phyloP scores from a whole-genome alignment of 768 basidiomycete genomes.

The Suillus spraguei region DNA sequence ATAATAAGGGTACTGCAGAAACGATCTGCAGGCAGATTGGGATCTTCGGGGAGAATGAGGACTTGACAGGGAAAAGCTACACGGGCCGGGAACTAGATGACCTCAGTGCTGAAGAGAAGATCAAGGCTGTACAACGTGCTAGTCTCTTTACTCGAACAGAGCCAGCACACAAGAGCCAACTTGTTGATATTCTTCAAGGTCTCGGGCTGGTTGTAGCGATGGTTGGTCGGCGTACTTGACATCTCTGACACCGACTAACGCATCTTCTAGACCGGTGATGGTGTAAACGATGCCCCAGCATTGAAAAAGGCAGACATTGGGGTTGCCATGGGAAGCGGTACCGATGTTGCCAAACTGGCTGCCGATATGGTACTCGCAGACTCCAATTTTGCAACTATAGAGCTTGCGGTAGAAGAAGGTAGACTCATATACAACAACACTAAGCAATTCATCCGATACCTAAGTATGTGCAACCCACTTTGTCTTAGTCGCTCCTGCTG shows the following conservation, averaged over 20 bases:
- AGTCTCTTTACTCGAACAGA: constrained; percentile 93
- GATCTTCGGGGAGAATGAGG: constrained; percentile 85
- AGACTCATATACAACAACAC: constrained; percentile 99
- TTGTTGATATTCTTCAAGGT: constrained; percentile 92
- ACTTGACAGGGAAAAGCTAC: constrained; percentile 93
- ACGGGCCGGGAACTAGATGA: constrained; percentile 92
- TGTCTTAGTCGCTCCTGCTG: constrained; percentile 10
- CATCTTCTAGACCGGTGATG: constrained; percentile 81
- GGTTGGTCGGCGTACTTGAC: constrained; percentile 47
- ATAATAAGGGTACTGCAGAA: constrained; percentile 97
- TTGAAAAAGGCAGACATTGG: constrained; percentile 97
- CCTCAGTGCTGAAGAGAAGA: constrained; percentile 77
- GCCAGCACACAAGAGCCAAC: constrained; percentile 91
- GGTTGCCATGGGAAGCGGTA: constrained; percentile 98
- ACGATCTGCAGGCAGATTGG: constrained; percentile 97
- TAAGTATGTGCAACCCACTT: constrained; percentile 59
- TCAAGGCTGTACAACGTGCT: constrained; percentile 84
- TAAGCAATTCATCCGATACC: constrained; percentile 99
- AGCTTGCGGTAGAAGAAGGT: constrained; percentile 96
- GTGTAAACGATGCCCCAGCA: constrained; percentile 98
- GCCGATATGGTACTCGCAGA: constrained; percentile 98
- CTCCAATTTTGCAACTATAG: constrained; percentile 97
- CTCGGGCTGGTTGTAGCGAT: constrained; percentile 95
- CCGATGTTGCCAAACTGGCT: constrained; percentile 96
- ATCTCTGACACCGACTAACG: constrained; percentile 15